A percentile compares a stretch with the other conserved stretches of the same genome.
These are phyloP conservation scores for Xylaria sp. DNA, from an alignment of 2,329 filamentous ascomycete genomes.

Conservation along the genomic window DNA sequence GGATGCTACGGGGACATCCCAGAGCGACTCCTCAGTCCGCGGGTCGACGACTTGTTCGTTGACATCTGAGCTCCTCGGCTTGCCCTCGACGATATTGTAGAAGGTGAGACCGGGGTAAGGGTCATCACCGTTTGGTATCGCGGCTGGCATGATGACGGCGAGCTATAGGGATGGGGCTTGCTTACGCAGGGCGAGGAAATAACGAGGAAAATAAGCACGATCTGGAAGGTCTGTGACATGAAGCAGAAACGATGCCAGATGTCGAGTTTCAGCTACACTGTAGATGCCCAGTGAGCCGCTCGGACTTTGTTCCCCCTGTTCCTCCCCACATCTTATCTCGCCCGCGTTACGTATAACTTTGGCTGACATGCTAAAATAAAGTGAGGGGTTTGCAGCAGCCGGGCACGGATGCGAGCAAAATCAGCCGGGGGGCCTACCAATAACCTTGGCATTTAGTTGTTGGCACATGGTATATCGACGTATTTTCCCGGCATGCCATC, in stretches of 20 bases:
- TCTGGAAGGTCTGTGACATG: constrained; percentile 4
- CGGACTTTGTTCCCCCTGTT: constrained; percentile 2
- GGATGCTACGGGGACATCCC: constrained; percentile 59
- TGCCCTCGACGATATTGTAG: constrained; percentile 59
- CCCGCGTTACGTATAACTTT: constrained; percentile 11
- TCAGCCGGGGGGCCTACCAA: constrained; percentile 19
- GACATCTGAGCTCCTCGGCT: constrained; percentile 50
- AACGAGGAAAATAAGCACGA: constrained; percentile 19
- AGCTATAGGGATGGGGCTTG: constrained; percentile 6
- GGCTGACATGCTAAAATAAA: constrained; percentile 5
- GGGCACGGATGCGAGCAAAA: not conserved
- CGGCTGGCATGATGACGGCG: constrained; percentile 31
- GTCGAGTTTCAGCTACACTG: not conserved
- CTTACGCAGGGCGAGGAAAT: constrained; percentile 14
- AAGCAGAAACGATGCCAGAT: not conserved
- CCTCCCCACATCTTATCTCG: constrained; percentile 20
- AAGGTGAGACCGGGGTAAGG: constrained; percentile 47
- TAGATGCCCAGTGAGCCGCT: not conserved
- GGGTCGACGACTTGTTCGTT: constrained; percentile 57
- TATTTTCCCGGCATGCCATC: not conserved
- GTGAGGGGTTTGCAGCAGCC: constrained; percentile 27
- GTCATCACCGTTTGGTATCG: constrained; percentile 36
- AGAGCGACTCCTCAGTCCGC: constrained; percentile 57
- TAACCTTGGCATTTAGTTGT: constrained; percentile 6
- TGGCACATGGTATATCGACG: constrained; percentile 21